Evolutionary conservation across 2,329 filamentous ascomycete genomes (phyloP).

Genomic region (Clonostachys chloroleuca): DNA sequence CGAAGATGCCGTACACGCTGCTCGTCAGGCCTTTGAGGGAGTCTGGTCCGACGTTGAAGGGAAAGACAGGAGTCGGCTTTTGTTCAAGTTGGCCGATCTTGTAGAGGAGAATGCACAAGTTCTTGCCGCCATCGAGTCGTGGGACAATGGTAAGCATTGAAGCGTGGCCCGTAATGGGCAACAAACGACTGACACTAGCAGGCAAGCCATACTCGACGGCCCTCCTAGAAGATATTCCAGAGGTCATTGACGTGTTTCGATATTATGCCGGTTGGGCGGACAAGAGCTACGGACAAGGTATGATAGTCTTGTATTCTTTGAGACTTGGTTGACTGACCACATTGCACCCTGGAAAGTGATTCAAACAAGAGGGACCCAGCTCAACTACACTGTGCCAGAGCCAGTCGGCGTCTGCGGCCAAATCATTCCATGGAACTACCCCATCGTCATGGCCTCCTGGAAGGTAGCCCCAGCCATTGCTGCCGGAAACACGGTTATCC

Average conservation of each 20-base stretch:
- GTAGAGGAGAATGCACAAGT: conserved; percentile 56
- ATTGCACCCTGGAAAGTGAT: conserved; percentile 60
- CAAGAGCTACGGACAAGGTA: conserved; percentile 55
- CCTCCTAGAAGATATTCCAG: conserved; percentile 58
- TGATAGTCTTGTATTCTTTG: neutral
- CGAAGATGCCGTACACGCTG: conserved; percentile 25
- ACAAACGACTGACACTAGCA: conserved; percentile 18
- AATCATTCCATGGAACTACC: conserved; percentile 74
- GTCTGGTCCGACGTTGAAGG: conserved; percentile 34
- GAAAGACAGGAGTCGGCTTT: conserved; percentile 62
- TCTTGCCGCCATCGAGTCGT: conserved; percentile 60
- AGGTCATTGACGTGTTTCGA: conserved; percentile 36
- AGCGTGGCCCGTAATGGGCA: too few relatives aligned
- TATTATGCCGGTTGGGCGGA: conserved; percentile 70
- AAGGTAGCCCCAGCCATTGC: conserved; percentile 64
- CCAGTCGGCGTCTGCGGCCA: conserved; percentile 64
- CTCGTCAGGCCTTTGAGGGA: conserved; percentile 53
- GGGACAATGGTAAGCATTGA: conserved; percentile 62
- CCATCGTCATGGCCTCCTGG: conserved; percentile 23
- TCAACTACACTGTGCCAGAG: conserved; percentile 65
- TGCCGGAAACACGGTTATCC: conserved; percentile 53
- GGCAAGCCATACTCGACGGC: conserved; percentile 59
- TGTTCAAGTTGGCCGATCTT: conserved; percentile 68
- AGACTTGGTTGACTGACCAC: conserved; percentile 28
- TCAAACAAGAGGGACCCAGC: conserved; percentile 54